Percentiles rank a stretch among this genome's conserved stretches.
Evolutionary conservation across 2,329 filamentous ascomycete genomes (phyloP).

Genomic region (Aureobasidium leucospermi): DNA sequence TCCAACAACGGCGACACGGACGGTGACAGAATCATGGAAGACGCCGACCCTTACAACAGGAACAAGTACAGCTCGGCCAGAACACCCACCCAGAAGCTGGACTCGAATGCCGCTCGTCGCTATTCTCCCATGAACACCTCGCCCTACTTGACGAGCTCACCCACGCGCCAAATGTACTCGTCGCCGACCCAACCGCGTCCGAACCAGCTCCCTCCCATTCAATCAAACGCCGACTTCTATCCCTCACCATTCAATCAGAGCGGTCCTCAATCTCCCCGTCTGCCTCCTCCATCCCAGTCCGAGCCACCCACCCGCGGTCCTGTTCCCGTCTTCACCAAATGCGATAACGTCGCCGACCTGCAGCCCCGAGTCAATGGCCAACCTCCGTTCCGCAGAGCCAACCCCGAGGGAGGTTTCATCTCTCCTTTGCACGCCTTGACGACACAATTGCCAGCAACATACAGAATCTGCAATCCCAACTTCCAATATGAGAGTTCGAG

Average conservation of each 20-base stretch:
- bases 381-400: constrained; percentile 84
- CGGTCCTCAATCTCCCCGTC: constrained; percentile 13
- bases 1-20: constrained; percentile 28
- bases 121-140: constrained; percentile 94
- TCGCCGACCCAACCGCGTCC: constrained; percentile 44
- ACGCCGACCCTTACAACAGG: constrained; percentile 76
- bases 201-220: constrained; percentile 69
- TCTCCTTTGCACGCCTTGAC: constrained; percentile 95
- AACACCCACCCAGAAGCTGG: constrained; percentile 47
- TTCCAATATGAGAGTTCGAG: constrained; percentile 99
- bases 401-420: constrained; percentile 95
- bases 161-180: constrained; percentile 59
- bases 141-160: constrained; percentile 67
- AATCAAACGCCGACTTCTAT: constrained; percentile 41
- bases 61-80: constrained; percentile 77
- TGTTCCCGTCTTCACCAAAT: constrained; percentile 80
- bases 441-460: constrained; percentile 84
- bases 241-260: constrained; percentile 30
- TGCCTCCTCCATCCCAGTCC: constrained; percentile 12
- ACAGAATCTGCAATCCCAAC: constrained; percentile 93
- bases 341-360: constrained; percentile 65
- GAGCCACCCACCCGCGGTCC: constrained; percentile 45
- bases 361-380: constrained; percentile 78
- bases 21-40: constrained; percentile 63
- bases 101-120: constrained; percentile 73